Percentiles rank a stretch among this genome's conserved stretches.
phyloP scores from a whole-genome alignment of 192 early-diverging fungal genomes.

The Diversispora epigaea region DNA sequence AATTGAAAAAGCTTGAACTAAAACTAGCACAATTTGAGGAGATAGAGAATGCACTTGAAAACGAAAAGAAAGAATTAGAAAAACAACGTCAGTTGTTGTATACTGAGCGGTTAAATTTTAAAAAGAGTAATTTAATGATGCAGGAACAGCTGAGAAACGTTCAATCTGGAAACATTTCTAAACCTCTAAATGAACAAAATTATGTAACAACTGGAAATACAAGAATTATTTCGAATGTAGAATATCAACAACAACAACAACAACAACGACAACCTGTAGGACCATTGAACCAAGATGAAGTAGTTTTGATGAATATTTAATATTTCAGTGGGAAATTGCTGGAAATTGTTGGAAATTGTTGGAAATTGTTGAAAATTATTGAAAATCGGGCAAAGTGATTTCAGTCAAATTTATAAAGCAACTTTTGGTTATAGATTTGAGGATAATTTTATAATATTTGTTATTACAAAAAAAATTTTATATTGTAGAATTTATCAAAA shows the following conservation, averaged over 20 bases:
- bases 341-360: too few species aligned
- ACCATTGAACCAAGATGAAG: conserved; percentile 17
- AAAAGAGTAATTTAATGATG: conserved; percentile 49
- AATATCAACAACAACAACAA: conserved; percentile 19
- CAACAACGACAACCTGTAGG: not conserved
- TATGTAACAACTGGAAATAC: conserved; percentile 13
- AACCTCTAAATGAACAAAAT: not conserved
- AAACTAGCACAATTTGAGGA: conserved; percentile 95
- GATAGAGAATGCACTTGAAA: conserved; percentile 82
- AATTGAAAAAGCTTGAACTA: conserved; percentile 85
- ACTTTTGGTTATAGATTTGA: too few species aligned
- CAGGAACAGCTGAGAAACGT: conserved; percentile 35
- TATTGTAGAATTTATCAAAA: too few species aligned
- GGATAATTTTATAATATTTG: too few species aligned
- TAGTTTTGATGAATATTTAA: conserved; percentile 9
- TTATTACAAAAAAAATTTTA: too few species aligned
- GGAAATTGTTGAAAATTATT: too few species aligned
- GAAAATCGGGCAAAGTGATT: too few species aligned
- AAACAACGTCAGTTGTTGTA: conserved; percentile 62
- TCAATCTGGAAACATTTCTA: not conserved
- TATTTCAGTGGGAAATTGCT: too few species aligned
- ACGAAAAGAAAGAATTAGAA: conserved; percentile 82
- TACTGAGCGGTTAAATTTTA: conserved; percentile 59
- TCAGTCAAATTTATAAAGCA: too few species aligned
- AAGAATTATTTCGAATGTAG: not conserved